Base-by-base conservation (phyloP, 2,329 filamentous ascomycete species). In the Ceratocystis harringtonii region DNA sequence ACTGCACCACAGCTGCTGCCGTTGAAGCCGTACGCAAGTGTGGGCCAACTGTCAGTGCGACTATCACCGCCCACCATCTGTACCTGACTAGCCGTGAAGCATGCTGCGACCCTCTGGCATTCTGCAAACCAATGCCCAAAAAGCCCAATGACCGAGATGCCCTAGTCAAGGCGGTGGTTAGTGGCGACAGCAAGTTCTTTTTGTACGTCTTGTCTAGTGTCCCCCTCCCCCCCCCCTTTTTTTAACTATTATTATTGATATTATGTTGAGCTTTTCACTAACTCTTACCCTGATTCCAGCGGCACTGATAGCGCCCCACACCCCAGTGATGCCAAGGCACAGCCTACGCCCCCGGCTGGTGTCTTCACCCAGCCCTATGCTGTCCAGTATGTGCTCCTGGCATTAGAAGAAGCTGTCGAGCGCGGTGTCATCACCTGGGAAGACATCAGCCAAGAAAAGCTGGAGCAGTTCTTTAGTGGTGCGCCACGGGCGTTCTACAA, bases 1-100 rank as follows among this genome's bases (percentile, higher is more conserved):
- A 96, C 77, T 95, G 90, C 79, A 92, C 90, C 10, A 95, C 90
- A 0, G 85, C 84, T 0, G 89, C 88, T 0, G 92, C 91, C 0
- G 79, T 96, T 3, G 83, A 88, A 68, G 86, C 90, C 0, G 92
- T 96, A 44, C 81, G 82, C 69, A 78, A 82, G 15, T 95, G 90
- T 71, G 90, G 90, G 0, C 82, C 86, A 19, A 88, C 83, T 2
- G 92, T 96, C 28, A 87, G 82, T 0, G 80, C 81, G 3, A 92
- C 89, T 8, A 90, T 95, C 69, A 96, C 91, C 0, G 89, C 90
- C 1, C 91, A 96, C 72, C 91, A 96, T 72, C 79, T 95, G 25
- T 90, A 84, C 70, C 80, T 96, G 41, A 90, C 87, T 12, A 84
- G 89, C 17, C 87, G 94, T 71, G 85, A 91, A 70, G 78, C 76